Evolutionary conservation across 2,329 filamentous ascomycete species (phyloP), one percentile per base, ranked within the genome.

Genomic region (Bimuria novae-zelandiae): DNA sequence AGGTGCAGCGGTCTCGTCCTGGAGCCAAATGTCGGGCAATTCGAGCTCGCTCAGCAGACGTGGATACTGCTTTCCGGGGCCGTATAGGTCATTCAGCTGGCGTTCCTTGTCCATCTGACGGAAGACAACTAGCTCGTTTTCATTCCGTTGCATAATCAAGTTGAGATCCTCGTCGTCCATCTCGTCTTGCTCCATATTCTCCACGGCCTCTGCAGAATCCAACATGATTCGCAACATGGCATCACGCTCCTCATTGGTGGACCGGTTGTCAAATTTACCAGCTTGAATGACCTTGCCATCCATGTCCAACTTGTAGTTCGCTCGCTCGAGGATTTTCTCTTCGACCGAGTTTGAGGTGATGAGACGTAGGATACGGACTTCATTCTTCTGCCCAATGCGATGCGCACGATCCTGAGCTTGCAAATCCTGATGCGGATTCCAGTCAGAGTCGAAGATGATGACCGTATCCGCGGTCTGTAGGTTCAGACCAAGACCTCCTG

Each of bases 301-400:
- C 89, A 99, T 97, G 74, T 97, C 93, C 60, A 99, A 84, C 83
- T 99, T 99, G 84, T 89, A 99, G 63, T 96, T 89, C 2, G 94
- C 94, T 72, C 93, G 89, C 74, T 97, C 94, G 47, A 99, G 80
- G 71, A 99, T 99, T 81, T 97, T 97, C 76, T 99, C 94, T 76
- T 99, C 94, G 2, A 99, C 92, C 0, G 94, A 97, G 68, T 96
- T 96, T 8, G 92, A 95, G 61, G 89, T 97, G 75, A 99, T 97
- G 39, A 99, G 82, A 75, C 94, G 88, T 55, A 99, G 79, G 73
- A 99, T 99, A 65, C 94, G 89, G 51, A 99, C 94, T 76, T 99
- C 94, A 67, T 99, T 99, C 86, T 99, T 99, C 76, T 99, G 94
- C 57, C 94, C 94, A 63, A 99, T 99, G 89, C 94, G 93, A 86